Percentiles rank a stretch among this genome's conserved stretches.
These are phyloP conservation scores for Sungouiozyma intestinalis DNA, from an alignment of 805 yeast genomes.

Conservation along the genomic window DNA sequence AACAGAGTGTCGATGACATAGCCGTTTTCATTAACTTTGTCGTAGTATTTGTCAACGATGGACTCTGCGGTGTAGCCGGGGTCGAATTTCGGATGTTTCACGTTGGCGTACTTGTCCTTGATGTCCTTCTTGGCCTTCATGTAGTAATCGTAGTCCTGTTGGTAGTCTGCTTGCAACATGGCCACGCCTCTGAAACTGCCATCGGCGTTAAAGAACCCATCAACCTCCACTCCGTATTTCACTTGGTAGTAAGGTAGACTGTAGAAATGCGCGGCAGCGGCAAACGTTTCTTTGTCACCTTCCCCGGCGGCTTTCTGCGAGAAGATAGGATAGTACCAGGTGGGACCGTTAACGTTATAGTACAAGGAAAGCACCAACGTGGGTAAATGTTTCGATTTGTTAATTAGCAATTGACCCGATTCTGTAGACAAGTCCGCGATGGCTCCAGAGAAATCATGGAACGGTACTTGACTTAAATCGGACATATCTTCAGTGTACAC, in stretches of 20 bases:
- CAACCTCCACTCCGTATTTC: constrained; percentile 28
- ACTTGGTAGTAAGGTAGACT: constrained; percentile 43
- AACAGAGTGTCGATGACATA: constrained; percentile 19
- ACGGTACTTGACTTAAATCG: constrained; percentile 31
- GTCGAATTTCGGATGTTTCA: constrained; percentile 6
- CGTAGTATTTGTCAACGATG: constrained; percentile 13
- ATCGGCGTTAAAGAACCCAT: constrained; percentile 29
- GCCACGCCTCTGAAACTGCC: constrained; percentile 51
- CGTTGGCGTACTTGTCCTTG: constrained; percentile 5
- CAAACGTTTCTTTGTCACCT: constrained; percentile 71
- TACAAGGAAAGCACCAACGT: constrained; percentile 52
- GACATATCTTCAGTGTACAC: constrained; percentile 16
- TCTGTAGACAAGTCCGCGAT: constrained; percentile 64
- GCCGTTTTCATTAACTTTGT: constrained; percentile 5
- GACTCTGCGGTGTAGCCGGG: constrained; percentile 12
- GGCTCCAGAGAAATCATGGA: constrained; percentile 52
- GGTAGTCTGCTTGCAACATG: constrained; percentile 69
- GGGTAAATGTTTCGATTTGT: constrained; percentile 48
- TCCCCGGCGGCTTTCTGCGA: constrained; percentile 77
- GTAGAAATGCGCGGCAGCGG: constrained; percentile 44
- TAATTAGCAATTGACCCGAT: constrained; percentile 62
- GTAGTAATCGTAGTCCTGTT: constrained; percentile 39
- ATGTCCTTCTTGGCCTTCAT: constrained; percentile 13
- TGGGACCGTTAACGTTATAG: constrained; percentile 60
- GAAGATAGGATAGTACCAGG: constrained; percentile 56